These are phyloP conservation scores for Tolypocladium nubicola DNA, from an alignment of 2,329 filamentous ascomycete genomes.

Conservation along the genomic window DNA sequence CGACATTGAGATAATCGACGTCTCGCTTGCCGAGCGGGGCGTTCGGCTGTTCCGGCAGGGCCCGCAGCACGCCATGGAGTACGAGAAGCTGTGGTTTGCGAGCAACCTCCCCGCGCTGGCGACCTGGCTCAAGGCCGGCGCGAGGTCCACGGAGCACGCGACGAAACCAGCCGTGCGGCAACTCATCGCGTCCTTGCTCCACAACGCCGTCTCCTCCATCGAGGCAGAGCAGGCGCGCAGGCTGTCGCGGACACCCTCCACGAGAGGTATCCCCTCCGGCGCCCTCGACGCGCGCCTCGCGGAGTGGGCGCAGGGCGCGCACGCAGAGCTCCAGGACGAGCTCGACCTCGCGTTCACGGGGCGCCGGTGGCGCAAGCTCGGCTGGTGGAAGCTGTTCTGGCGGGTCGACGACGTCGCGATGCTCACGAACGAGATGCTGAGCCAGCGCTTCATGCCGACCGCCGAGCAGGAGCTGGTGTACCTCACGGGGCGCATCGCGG, in stretches of 20 bases:
- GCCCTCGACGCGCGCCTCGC: slow-evolving; percentile 51
- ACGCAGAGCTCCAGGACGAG: slow-evolving; percentile 71
- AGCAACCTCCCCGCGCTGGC: slow-evolving; percentile 57
- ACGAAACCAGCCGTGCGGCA: slow-evolving; percentile 57
- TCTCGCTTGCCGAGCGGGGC: slow-evolving; percentile 50
- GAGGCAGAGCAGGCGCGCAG: slow-evolving; percentile 34
- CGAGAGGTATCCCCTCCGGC: slow-evolving; percentile 22
- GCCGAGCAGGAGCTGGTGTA: slow-evolving; percentile 78
- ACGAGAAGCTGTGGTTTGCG: slow-evolving; percentile 62
- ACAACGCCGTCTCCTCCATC: slow-evolving; percentile 40
- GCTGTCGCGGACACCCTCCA: slow-evolving; percentile 19
- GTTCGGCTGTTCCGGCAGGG: slow-evolving; percentile 58
- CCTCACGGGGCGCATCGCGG: slow-evolving; percentile 65
- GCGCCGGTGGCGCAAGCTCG: slow-evolving; percentile 66
- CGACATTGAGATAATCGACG: slow-evolving; percentile 50
- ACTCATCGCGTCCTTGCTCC: slow-evolving; percentile 58
- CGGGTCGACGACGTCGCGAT: slow-evolving; percentile 84
- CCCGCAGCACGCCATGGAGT: slow-evolving; percentile 57
- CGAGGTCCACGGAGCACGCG: slow-evolving; percentile 25
- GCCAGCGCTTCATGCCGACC: slow-evolving; percentile 62
- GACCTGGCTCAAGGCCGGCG: slow-evolving; percentile 52
- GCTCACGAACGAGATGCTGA: slow-evolving; percentile 69
- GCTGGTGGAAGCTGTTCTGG: slow-evolving; percentile 96
- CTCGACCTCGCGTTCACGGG: slow-evolving; percentile 69
- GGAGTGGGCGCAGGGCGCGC: slow-evolving; percentile 68